These are phyloP conservation scores for Cryptococcus maquisensis DNA, from an alignment of 1,284 basidiomycete genomes.

Conservation along the genomic window DNA sequence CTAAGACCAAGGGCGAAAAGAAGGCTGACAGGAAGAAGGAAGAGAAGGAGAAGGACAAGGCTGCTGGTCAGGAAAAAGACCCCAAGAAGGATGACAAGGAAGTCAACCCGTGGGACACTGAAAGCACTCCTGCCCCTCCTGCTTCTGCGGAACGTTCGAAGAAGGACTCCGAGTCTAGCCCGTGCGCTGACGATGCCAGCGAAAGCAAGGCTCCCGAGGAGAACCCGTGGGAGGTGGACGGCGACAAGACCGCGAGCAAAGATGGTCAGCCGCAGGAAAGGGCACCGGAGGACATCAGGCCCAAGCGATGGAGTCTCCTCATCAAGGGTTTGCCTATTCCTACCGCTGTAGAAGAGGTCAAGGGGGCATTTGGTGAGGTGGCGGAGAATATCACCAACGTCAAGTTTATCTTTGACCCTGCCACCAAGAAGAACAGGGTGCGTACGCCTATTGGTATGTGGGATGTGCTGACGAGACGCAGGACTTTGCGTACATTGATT, in stretches of 20 bases:
- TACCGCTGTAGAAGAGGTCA: constrained; percentile 64
- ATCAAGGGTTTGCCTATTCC: constrained; percentile 60
- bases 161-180: too few relatives aligned
- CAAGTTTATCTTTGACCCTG: constrained; percentile 57
- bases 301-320: constrained; percentile 77
- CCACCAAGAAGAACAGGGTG: constrained; percentile 34
- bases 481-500: constrained; percentile 71
- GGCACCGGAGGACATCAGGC: constrained; percentile 53
- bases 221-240: not conserved
- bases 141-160: too few relatives aligned
- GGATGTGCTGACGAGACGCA: constrained; percentile 10
- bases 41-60: not conserved
- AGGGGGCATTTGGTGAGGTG: constrained; percentile 60
- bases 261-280: constrained; percentile 55
- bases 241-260: constrained; percentile 22
- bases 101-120: not conserved
- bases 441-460: not conserved
- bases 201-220: constrained; percentile 29
- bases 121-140: too few relatives aligned
- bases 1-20: constrained; percentile 23
- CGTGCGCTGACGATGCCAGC: not conserved
- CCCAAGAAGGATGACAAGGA: not conserved
- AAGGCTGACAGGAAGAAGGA: constrained; percentile 27
- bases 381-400: constrained; percentile 63
- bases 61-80: not conserved